phyloP scores from a whole-genome alignment of 1,284 basidiomycete genomes.

The Wolfiporia cocos region DNA sequence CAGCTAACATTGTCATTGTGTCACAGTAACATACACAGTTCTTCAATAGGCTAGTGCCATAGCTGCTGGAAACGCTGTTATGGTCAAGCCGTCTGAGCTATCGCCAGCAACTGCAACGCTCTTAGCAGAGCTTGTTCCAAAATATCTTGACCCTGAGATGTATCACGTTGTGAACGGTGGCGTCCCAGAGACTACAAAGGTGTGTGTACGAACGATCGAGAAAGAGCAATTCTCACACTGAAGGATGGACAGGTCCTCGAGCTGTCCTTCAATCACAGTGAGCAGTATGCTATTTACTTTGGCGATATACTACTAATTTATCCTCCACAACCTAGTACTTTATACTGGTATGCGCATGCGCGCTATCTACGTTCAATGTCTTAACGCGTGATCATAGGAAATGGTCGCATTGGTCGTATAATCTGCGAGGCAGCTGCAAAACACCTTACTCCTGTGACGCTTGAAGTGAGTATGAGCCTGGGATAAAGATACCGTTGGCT shows the following conservation, averaged over 20 bases:
- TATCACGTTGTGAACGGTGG: slow-evolving; percentile 74
- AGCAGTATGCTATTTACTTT: no score
- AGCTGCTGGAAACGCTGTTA: slow-evolving; percentile 71
- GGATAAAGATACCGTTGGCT: no score
- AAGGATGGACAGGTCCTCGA: slow-evolving; percentile 68
- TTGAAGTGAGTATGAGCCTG: slow-evolving; percentile 56
- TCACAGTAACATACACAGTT: no score
- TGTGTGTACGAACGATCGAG: slow-evolving; percentile 16
- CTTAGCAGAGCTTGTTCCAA: slow-evolving; percentile 67
- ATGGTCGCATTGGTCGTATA: slow-evolving; percentile 71
- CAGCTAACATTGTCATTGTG: no score
- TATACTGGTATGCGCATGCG: no score
- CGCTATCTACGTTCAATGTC: no score
- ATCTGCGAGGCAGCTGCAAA: slow-evolving; percentile 83
- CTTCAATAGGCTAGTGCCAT: slow-evolving; percentile 50
- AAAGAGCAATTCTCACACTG: not conserved
- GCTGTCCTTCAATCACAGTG: slow-evolving; percentile 83
- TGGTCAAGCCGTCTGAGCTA: slow-evolving; percentile 83
- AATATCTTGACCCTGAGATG: slow-evolving; percentile 76
- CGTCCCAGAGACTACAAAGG: slow-evolving; percentile 69
- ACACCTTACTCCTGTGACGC: slow-evolving; percentile 76
- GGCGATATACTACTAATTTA: no score
- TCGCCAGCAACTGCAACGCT: slow-evolving; percentile 62
- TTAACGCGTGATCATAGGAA: slow-evolving; percentile 44
- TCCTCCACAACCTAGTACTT: no score